Percentiles rank a stretch among this genome's conserved stretches.
phyloP scores from a whole-genome alignment of 345 rosid genomes.

The Acer negundo region DNA sequence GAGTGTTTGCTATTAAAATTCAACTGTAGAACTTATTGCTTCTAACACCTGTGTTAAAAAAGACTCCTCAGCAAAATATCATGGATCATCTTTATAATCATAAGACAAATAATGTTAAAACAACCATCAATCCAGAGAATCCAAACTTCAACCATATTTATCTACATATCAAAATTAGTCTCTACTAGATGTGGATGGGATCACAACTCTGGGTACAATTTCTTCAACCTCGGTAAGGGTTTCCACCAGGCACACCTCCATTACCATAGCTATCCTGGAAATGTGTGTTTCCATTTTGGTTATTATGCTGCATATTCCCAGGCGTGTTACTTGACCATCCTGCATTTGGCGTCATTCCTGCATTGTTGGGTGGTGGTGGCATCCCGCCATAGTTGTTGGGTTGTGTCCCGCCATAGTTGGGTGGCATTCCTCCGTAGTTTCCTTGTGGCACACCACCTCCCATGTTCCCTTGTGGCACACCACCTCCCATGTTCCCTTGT shows the following conservation, averaged over 20 bases:
- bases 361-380: conserved; percentile 23
- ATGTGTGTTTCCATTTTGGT: conserved; percentile 28
- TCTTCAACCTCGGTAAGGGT: conserved; percentile 8
- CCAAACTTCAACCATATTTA: conserved; percentile 16
- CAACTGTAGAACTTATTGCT: too few species aligned
- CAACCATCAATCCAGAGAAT: background rate
- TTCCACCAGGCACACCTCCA: conserved; percentile 24
- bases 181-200: background rate
- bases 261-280: conserved; percentile 31
- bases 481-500: conserved; percentile 31
- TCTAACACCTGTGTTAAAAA: too few species aligned
- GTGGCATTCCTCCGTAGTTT: conserved; percentile 28
- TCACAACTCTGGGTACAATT: background rate
- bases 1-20: too few species aligned
- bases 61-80: background rate
- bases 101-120: background rate
- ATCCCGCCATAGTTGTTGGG: conserved; percentile 27
- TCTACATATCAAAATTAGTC: conserved; percentile 21
- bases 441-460: conserved; percentile 28
- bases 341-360: conserved; percentile 26
- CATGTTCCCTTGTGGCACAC: conserved; percentile 27
- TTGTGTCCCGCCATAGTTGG: conserved; percentile 29
- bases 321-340: conserved; percentile 32
- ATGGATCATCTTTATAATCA: background rate
- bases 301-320: conserved; percentile 8